A percentile compares a stretch with the other conserved stretches of the same genome.
Conservation (phyloP, 495 filamentous ascomycete genomes). For the Penicillium cataractarum region DNA sequence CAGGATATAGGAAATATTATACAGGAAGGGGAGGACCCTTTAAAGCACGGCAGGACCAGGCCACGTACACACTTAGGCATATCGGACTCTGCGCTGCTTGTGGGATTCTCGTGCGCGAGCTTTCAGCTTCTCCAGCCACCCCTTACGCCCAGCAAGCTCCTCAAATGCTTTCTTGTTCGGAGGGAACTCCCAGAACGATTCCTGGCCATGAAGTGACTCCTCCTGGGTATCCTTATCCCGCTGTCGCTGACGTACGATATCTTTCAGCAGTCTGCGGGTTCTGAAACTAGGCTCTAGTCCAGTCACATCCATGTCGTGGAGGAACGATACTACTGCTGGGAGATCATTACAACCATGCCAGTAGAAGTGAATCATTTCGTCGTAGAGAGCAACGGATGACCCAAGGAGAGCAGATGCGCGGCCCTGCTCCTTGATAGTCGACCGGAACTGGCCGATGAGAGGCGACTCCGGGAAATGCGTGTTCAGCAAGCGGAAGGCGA, state of each 20-base stretch:
- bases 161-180: constrained; percentile 38
- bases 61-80: no score
- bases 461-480: constrained; percentile 62
- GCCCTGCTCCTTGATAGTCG: constrained; percentile 72
- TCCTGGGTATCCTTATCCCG: constrained; percentile 22
- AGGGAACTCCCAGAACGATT: constrained; percentile 46
- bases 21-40: neutral
- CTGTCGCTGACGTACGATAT: constrained; percentile 31
- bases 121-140: constrained; percentile 35
- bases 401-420: constrained; percentile 72
- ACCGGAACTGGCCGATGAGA: constrained; percentile 64
- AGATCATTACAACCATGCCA: constrained; percentile 68
- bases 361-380: constrained; percentile 66
- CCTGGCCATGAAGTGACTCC: constrained; percentile 1
- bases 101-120: constrained; percentile 5
- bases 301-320: constrained; percentile 76
- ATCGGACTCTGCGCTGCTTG: neutral
- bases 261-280: constrained; percentile 56
- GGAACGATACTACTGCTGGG: constrained; percentile 58
- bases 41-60: neutral
- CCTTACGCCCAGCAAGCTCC: constrained; percentile 33
- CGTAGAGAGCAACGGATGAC: constrained; percentile 72
- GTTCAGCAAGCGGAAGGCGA: constrained; percentile 66
- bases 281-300: constrained; percentile 64
- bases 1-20: neutral